phyloP scores from a whole-genome alignment of 2,329 filamentous ascomycete species.

The Penicillium paneum region DNA sequence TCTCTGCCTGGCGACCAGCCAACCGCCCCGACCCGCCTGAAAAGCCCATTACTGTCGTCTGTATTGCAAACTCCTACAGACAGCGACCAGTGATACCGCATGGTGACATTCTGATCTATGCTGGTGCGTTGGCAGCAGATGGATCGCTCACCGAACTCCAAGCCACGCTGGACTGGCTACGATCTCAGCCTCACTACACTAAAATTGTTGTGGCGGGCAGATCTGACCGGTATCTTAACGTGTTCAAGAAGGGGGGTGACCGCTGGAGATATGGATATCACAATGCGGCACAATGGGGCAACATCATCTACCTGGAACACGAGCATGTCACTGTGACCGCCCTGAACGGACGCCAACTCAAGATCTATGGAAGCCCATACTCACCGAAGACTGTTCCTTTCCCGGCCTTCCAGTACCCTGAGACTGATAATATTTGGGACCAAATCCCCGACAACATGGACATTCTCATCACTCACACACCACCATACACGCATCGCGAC shows the following conservation, averaged over 20 bases:
- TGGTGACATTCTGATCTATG: neutral
- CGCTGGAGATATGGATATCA: neutral
- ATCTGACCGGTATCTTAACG: neutral
- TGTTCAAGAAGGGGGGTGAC: neutral
- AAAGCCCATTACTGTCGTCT: neutral
- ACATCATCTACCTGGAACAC: slow-evolving; percentile 1
- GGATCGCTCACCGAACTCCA: neutral
- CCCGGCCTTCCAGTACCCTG: neutral
- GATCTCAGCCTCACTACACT: neutral
- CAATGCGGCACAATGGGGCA: neutral
- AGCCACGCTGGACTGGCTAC: neutral
- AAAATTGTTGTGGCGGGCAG: neutral
- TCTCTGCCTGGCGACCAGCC: neutral
- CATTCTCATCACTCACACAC: slow-evolving; percentile 3
- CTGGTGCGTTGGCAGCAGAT: neutral
- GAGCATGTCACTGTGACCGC: neutral
- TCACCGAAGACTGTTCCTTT: neutral
- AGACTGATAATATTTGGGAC: neutral
- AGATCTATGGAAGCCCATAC: neutral
- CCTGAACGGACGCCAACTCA: neutral
- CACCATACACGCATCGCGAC: neutral
- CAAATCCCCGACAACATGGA: neutral
- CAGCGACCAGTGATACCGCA: neutral
- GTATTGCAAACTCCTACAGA: neutral
- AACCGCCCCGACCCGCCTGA: neutral